Percentiles rank a stretch among this genome's conserved stretches.
These are phyloP conservation scores for Lophiostoma macrostomum DNA, from an alignment of 495 filamentous ascomycete species.

Conservation along the genomic window DNA sequence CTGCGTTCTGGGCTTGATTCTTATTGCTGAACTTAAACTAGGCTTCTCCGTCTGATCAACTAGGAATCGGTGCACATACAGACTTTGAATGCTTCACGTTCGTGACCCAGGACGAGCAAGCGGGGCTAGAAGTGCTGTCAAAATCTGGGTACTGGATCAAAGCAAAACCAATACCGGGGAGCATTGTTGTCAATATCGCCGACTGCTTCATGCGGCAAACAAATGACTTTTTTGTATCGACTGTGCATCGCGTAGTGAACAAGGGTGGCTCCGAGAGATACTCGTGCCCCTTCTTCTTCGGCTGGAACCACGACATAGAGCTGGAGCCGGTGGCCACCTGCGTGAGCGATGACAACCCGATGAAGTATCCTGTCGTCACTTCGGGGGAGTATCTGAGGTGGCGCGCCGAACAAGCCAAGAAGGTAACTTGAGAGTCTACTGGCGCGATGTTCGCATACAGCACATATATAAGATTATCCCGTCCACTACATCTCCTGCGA, in stretches of 20 bases:
- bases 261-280: slow-evolving; percentile 20
- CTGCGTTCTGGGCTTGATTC: too few relatives aligned
- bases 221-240: slow-evolving; percentile 28
- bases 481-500: too few relatives aligned
- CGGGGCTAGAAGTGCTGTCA: slow-evolving; percentile 3
- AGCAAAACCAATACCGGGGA: slow-evolving; percentile 5
- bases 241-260: slow-evolving; percentile 31
- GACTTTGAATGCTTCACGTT: slow-evolving; percentile 36
- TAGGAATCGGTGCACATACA: slow-evolving; percentile 5
- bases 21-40: too few relatives aligned
- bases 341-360: slow-evolving; percentile 19
- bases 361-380: slow-evolving; percentile 22
- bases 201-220: slow-evolving; percentile 15
- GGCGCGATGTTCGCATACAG: too few relatives aligned
- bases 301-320: slow-evolving; percentile 9
- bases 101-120: slow-evolving; percentile 13
- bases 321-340: slow-evolving; percentile 23
- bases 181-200: slow-evolving; percentile 12
- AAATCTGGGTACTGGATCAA: slow-evolving; percentile 9
- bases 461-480: too few relatives aligned
- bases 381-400: slow-evolving; percentile 21
- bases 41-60: too few relatives aligned
- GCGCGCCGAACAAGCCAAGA: slow-evolving; percentile 8
- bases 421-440: too few relatives aligned
- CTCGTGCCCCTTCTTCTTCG: slow-evolving; percentile 33